Evolutionary conservation across 2,329 filamentous ascomycete genomes (phyloP).

Genomic region (Lachnellula suecica): DNA sequence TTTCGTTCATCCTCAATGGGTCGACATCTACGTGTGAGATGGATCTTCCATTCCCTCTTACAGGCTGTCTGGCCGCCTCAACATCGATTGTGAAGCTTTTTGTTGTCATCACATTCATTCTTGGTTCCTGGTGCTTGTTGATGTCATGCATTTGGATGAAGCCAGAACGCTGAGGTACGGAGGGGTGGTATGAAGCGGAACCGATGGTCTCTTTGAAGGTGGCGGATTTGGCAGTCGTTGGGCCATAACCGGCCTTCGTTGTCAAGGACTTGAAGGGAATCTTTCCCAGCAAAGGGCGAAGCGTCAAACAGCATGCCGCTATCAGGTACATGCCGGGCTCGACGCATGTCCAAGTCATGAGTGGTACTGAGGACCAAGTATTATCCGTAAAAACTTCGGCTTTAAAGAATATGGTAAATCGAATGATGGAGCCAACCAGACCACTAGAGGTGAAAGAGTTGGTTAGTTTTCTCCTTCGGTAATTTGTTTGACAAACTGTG

Average conservation of each 20-base stretch:
- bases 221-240: too few relatives aligned
- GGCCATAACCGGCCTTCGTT: too few relatives aligned
- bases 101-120: neutral
- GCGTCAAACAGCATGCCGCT: neutral
- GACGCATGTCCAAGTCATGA: neutral
- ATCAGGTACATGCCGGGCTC: neutral
- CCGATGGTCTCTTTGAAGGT: too few relatives aligned
- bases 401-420: neutral
- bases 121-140: neutral
- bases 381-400: neutral
- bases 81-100: neutral
- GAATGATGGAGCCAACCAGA: neutral
- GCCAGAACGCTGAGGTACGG: neutral
- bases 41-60: neutral
- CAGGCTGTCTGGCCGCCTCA: neutral
- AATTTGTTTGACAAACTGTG: neutral
- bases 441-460: neutral
- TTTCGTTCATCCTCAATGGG: too few relatives aligned
- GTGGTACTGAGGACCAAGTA: neutral
- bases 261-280: too few relatives aligned
- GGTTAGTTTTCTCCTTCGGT: neutral
- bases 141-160: neutral
- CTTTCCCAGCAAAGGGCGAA: neutral
- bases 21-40: neutral
- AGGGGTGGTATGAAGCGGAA: neutral